These are phyloP conservation scores for Agaricus sinodeliciosus DNA, from an alignment of 768 basidiomycete species.

Conservation along the genomic window DNA sequence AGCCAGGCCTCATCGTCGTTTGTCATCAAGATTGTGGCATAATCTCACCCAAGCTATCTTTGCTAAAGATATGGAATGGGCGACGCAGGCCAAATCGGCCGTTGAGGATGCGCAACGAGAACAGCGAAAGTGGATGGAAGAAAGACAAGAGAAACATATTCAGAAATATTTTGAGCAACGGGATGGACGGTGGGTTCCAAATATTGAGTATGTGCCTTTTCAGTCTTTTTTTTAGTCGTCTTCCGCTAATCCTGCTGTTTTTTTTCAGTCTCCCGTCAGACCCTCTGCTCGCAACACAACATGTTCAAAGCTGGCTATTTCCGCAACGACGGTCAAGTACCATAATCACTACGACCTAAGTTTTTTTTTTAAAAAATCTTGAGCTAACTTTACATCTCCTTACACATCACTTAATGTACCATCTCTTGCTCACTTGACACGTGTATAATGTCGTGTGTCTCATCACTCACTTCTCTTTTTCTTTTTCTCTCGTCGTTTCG, in stretches of 20 bases:
- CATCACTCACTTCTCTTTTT: constrained; percentile 10
- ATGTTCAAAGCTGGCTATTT: constrained; percentile 80
- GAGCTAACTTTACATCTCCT: background rate
- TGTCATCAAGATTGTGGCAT: constrained; percentile 62
- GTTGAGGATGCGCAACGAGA: constrained; percentile 94
- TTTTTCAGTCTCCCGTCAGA: constrained; percentile 62
- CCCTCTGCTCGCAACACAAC: constrained; percentile 55
- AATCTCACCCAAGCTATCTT: constrained; percentile 81
- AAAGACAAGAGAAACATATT: constrained; percentile 58
- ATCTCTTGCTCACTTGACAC: background rate
- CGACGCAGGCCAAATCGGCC: constrained; percentile 81
- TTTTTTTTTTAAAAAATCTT: background rate
- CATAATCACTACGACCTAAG: background rate
- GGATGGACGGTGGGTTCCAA: constrained; percentile 81
- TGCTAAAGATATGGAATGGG: constrained; percentile 88
- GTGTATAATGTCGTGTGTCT: background rate
- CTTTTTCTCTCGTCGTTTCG: constrained; percentile 4
- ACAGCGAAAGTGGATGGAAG: constrained; percentile 64
- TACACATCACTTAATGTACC: background rate
- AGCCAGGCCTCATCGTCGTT: background rate
- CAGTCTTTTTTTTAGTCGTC: background rate
- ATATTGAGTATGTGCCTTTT: constrained; percentile 38
- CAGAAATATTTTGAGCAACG: constrained; percentile 75
- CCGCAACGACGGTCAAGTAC: constrained; percentile 15
- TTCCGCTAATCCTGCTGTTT: constrained; percentile 10